Conservation (phyloP, 2,329 filamentous ascomycete genomes). For the Parasarocladium wereldwijsianum region DNA sequence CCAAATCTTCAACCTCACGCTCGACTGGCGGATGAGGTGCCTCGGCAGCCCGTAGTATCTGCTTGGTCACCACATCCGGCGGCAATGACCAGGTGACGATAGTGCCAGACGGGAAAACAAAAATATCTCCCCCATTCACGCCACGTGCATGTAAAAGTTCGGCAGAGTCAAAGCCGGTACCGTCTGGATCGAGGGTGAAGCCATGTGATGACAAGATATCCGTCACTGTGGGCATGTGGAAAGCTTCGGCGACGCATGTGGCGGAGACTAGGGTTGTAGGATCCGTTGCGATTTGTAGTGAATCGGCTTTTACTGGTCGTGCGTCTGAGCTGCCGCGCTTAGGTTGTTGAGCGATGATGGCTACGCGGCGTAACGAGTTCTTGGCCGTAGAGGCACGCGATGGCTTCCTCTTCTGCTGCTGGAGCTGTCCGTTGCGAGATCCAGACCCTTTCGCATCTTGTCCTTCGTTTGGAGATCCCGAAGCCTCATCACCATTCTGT, state of each 20-base stretch:
- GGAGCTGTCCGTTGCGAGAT: constrained; percentile 9
- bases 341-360: constrained; percentile 66
- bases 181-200: constrained; percentile 47
- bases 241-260: constrained; percentile 47
- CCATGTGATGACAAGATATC: constrained; percentile 42
- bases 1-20: constrained; percentile 78
- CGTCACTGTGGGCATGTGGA: constrained; percentile 46
- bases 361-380: constrained; percentile 69
- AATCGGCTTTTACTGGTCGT: constrained; percentile 10
- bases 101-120: constrained; percentile 89
- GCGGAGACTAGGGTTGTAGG: constrained; percentile 36
- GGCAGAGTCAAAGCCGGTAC: constrained; percentile 42
- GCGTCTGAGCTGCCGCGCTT: constrained; percentile 21
- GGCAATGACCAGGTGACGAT: constrained; percentile 85
- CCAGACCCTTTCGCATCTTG: constrained; percentile 6
- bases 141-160: constrained; percentile 50
- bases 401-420: constrained; percentile 28
- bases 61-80: constrained; percentile 57
- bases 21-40: constrained; percentile 53
- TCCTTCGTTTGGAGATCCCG: constrained; percentile 8
- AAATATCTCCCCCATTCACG: constrained; percentile 65
- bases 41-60: constrained; percentile 62
- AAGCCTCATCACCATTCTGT: constrained; percentile 16
- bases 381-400: constrained; percentile 36
- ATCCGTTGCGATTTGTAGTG: constrained; percentile 14